Evolutionary conservation across 2,329 filamentous ascomycete genomes (phyloP).

Genomic region (Triangularia verruculosa): DNA sequence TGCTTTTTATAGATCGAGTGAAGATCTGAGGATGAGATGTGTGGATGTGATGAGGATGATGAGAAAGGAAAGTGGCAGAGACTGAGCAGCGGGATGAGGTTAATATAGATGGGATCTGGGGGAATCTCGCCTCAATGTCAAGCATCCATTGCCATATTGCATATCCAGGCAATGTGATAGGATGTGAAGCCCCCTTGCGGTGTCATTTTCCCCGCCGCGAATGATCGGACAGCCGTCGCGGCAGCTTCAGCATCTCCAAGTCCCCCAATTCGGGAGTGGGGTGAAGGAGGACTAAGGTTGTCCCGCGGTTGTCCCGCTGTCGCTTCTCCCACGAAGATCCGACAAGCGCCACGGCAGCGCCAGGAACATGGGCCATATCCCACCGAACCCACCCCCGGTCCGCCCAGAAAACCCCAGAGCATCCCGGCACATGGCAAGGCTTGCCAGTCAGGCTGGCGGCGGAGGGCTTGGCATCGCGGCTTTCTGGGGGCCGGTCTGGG

Average conservation of each 20-base stretch:
- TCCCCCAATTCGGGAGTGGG: slow-evolving; percentile 26
- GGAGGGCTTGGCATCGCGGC: not conserved
- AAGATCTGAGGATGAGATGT: slow-evolving; percentile 2
- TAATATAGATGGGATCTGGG: slow-evolving; percentile 20
- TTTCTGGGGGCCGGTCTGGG: not conserved
- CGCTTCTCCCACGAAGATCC: slow-evolving; percentile 17
- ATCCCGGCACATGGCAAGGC: not conserved
- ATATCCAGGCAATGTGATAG: slow-evolving; percentile 26
- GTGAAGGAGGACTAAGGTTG: slow-evolving; percentile 31
- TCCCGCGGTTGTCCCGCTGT: slow-evolving; percentile 18
- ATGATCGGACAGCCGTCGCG: slow-evolving; percentile 27
- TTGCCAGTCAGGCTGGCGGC: not conserved
- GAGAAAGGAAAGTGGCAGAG: slow-evolving; percentile 5
- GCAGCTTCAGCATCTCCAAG: slow-evolving; percentile 26
- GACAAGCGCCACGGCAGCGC: slow-evolving; percentile 2
- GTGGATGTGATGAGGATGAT: slow-evolving; percentile 9
- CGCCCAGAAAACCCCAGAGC: not conserved
- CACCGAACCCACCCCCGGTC: not conserved
- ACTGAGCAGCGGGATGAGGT: slow-evolving; percentile 11
- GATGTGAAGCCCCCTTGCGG: slow-evolving; percentile 20
- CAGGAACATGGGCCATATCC: not conserved
- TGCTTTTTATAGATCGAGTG: not conserved
- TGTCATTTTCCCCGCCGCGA: slow-evolving; percentile 30
- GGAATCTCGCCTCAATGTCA: slow-evolving; percentile 8
- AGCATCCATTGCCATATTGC: slow-evolving; percentile 11